Conservation (phyloP, 805 yeast species). For the Cyberlindnera meyerae region DNA sequence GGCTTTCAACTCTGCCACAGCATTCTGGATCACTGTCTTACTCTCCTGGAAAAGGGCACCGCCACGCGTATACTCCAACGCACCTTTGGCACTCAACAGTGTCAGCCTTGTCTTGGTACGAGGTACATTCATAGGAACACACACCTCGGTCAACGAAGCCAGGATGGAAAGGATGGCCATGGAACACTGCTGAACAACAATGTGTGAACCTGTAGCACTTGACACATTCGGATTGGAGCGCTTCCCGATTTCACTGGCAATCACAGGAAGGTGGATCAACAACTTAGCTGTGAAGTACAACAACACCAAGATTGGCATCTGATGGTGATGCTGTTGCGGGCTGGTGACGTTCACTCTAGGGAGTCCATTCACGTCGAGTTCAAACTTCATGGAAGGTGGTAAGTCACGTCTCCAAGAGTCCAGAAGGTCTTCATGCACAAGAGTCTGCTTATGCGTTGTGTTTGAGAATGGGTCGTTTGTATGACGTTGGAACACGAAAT, state of each 20-base stretch:
- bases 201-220: slow-evolving; percentile 47
- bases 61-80: slow-evolving; percentile 76
- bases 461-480: slow-evolving; percentile 5
- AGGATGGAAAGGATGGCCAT: slow-evolving; percentile 54
- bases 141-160: slow-evolving; percentile 42
- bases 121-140: slow-evolving; percentile 60
- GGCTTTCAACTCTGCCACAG: slow-evolving; percentile 43
- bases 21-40: slow-evolving; percentile 47
- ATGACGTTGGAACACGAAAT: slow-evolving; percentile 60
- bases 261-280: slow-evolving; percentile 59
- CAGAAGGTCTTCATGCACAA: slow-evolving; percentile 57
- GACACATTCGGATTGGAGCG: slow-evolving; percentile 7
- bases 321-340: slow-evolving; percentile 22
- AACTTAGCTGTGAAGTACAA: slow-evolving; percentile 59
- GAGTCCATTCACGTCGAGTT: slow-evolving; percentile 55
- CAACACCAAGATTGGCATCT: slow-evolving; percentile 49
- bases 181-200: slow-evolving; percentile 65
- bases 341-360: slow-evolving; percentile 27
- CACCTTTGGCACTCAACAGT: slow-evolving; percentile 65
- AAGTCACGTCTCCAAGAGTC: slow-evolving; percentile 77
- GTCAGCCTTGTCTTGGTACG: slow-evolving; percentile 61
- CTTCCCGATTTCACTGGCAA: slow-evolving; percentile 35
- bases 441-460: slow-evolving; percentile 28
- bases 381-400: slow-evolving; percentile 56
- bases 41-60: slow-evolving; percentile 75